Evolutionary conservation across 2,329 filamentous ascomycete species (phyloP), one percentile per base, ranked within the genome.

Genomic region (Colletotrichum orchidophilum): DNA sequence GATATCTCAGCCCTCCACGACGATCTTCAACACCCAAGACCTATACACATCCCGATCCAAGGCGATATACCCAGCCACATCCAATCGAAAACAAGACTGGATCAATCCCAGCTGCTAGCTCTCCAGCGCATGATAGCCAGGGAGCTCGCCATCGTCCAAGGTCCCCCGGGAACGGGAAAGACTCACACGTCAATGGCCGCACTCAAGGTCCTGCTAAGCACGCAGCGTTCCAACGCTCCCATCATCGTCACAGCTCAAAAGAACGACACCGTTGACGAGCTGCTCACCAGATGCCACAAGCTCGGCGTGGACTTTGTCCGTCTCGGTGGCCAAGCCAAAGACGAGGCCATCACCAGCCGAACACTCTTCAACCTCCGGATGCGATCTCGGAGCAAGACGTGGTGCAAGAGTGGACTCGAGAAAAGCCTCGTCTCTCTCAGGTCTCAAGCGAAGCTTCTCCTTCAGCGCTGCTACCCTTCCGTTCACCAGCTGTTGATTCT

Each of bases 201-300:
- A 0, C 79, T 98, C 11, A 89, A 88, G 57, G 84, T 92, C 1
- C 83, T 95, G 63, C 83, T 94, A 0, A 80, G 85, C 1, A 93
- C 92, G 63, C 86, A 89, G 76, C 78, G 79, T 2, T 75, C 77
- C 1, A 89, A 92, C 68, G 87, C 91, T 9, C 93, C 93, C 0
- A 91, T 98, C 33, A 86, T 97, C 24, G 85, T 97, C 3, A 88
- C 94, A 0, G 94, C 94, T 8, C 94, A 97, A 76, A 98, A 95
- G 0, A 98, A 98, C 70, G 94, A 97, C 80, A 95, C 95, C 0
- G 83, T 97, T 0, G 95, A 98, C 75, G 95, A 97, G 77, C 84
- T 98, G 0, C 83, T 97, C 0, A 82, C 83, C 1, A 89, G 92
- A 65, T 85, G 94, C 18, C 84, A 90, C 1, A 77, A 83, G 1